Base-by-base conservation (phyloP, 495 filamentous ascomycete genomes). In the Podospora australis region DNA sequence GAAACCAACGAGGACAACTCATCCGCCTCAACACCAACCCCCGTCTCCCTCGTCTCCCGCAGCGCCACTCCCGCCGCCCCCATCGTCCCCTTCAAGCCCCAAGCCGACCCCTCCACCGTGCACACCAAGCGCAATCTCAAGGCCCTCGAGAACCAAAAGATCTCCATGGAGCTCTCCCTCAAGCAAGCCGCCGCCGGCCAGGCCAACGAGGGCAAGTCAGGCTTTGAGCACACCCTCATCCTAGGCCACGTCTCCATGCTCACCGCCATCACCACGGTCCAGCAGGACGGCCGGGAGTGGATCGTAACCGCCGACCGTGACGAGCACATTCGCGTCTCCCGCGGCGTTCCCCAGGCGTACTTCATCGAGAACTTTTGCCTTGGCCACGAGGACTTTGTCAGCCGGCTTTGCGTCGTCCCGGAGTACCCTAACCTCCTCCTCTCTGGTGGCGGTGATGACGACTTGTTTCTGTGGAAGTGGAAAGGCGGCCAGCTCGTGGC, bases 201-300 rank as follows among this genome's bases (percentile, higher is more conserved):
- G 6, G 26, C 53, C 34, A 60, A 68, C 14, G 71, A 78, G 54
- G 57, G 67, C 40, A 56, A 59, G 45, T 66, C 76, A 3, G 64
- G 66, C 7, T 92, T 94, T 64, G 81, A 84, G 46, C 81, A 86
- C 56, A 73, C 81, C 28, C 70, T 89, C 1, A 70, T 96, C 19
- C 80, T 97, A 0, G 92, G 92, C 11, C 92, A 98, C 70, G 90
- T 96, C 6, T 96, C 92, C 0, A 81, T 96, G 77, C 79, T 98
- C 21, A 91, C 88, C 0, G 83, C 90, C 57, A 53, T 96, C 26
- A 55, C 66, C 2, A 71, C 79, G 21, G 79, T 75, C 4, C 40
- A 23, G 4, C 8, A 13, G 3, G 23, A 26, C 40, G 20, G 20
- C 8, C 69, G 79, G 43, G 71, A 64, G 34, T 95, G 91, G 62